Conservation (phyloP, 192 early-diverging fungal genomes). For the Thoreauomyces humboldtii region DNA sequence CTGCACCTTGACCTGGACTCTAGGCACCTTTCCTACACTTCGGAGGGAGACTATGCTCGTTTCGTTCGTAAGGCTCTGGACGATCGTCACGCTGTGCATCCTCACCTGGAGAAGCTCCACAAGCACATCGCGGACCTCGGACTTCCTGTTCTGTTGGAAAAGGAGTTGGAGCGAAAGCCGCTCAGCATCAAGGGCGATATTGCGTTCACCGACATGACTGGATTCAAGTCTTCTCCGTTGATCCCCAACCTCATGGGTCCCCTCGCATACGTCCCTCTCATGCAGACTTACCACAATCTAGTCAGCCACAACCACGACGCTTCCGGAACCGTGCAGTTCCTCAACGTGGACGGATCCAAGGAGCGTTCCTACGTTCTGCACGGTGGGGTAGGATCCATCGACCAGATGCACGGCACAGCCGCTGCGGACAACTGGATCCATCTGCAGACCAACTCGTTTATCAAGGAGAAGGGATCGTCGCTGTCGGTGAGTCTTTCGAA, state of each 20-base stretch:
- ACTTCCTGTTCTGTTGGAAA: too few relatives aligned
- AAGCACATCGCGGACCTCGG: too few relatives aligned
- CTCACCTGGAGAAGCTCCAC: too few relatives aligned
- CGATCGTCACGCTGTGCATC: background rate
- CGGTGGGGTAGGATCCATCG: background rate
- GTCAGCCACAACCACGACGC: background rate
- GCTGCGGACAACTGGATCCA: conserved; percentile 3
- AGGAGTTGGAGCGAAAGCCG: background rate
- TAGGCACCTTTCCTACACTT: background rate
- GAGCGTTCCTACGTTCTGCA: background rate
- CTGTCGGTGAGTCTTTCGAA: too few relatives aligned
- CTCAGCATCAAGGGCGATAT: background rate
- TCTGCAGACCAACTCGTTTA: conserved; percentile 4
- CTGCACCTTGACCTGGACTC: conserved; percentile 2
- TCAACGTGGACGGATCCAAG: background rate
- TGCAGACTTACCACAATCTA: conserved; percentile 4
- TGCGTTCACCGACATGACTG: background rate
- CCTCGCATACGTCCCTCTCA: background rate
- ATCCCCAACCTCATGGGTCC: conserved; percentile 6
- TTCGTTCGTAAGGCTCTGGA: background rate
- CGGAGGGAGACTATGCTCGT: background rate
- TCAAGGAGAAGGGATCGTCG: background rate
- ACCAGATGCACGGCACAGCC: conserved; percentile 5
- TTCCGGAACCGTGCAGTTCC: background rate
- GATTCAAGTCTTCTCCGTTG: background rate